Base-by-base conservation (phyloP, 1,284 basidiomycete genomes). In the Cryptococcus neoformans region DNA sequence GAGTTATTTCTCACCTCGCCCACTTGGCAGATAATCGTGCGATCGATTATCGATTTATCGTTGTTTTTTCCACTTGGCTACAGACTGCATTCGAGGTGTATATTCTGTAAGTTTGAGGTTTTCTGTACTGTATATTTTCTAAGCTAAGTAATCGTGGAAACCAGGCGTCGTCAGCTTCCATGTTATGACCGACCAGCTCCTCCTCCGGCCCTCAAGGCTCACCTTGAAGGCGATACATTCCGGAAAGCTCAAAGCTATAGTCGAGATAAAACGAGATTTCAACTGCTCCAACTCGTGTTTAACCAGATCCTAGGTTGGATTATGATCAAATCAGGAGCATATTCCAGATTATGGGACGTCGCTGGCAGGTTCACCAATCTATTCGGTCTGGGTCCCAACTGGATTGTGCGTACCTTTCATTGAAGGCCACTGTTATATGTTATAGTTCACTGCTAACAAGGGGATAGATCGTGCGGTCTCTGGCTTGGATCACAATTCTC, bases 161-260 rank as follows among this genome's bases (percentile, higher is more conserved):
- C 6, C 49, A 75, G 72, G 21, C 59, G 62, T 46, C 87, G 92
- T 10, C 94, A 97, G 76, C 88, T 91, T 69, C 87, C 87, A 2
- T 80, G 90, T 51, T 95, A 92, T 75, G 85, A 83, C 1, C 88
- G 87, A 65, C 83, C 82, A 0, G 79, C 82, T n/a, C 91, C 93
- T 0, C 94, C 93, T 0, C 74, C 83, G 0, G 86, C 84, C 1
- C 83, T 97, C 4, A 84, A 83, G 0, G 78, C 78, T 0, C 88
- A 95, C 71, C 88, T 96, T 63, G 82, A 83, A 6, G 73, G 80
- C 14, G 85, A 88, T 1, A 87, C 86, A 6, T 96, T 93, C 76
- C 79, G 84, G 59, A 96, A 96, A 70, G 93, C 92, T 0, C 94
- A 98, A 75, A 78, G 81, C 34, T 99, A 99, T 79, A 91, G 92